Evolutionary conservation across 2,329 filamentous ascomycete genomes (phyloP), one percentile per base, ranked within the genome.

Genomic region (Aspergillus viridinutans): DNA sequence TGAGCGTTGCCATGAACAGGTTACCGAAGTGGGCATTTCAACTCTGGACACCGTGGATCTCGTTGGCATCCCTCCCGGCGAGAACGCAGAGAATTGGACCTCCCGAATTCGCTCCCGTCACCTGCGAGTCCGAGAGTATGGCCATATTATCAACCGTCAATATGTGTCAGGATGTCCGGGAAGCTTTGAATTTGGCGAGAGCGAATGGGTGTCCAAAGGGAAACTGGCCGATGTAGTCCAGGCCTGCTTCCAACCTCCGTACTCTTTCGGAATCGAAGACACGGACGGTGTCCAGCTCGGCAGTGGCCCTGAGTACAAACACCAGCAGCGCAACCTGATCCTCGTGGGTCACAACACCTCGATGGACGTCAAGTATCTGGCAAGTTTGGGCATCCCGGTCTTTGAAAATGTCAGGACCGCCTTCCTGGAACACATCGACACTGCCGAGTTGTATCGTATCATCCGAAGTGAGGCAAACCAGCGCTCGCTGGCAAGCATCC

Each of bases 1-100:
- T 57, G 94, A 99, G 71, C 74, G 76, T 23, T 78, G 83, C 48
- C 83, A 85, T 12, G 77, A 80, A 35, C 78, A 83, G 12, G 82
- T 97, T 57, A 96, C 92, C 0, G 94, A 99, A 72, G 81, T 99
- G 42, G 94, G 94, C 0, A 79, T 99, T 43, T 87, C 90, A 1
- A 86, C 87, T 2, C 79, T 97, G 0, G 92, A 97, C 69, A 92
- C 89, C 1, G 71, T 76, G 21, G 80, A 84, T 52, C 72, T 91
- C 23, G 65, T 74, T 1, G 75, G 72, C 7, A 59, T 85, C 0
- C 66, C 83, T 0, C 89, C 90, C 2, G 90, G 90, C 0, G 65
- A 76, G 2, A 73, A 78, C 26, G 90, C 86, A 3, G 65, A 76
- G 43, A 80, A 85, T 40, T 97, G 92, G 92, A 83, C 84, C 61